Evolutionary conservation across 768 basidiomycete species (phyloP).

Genomic region (Tricholoma bakamatsutake): DNA sequence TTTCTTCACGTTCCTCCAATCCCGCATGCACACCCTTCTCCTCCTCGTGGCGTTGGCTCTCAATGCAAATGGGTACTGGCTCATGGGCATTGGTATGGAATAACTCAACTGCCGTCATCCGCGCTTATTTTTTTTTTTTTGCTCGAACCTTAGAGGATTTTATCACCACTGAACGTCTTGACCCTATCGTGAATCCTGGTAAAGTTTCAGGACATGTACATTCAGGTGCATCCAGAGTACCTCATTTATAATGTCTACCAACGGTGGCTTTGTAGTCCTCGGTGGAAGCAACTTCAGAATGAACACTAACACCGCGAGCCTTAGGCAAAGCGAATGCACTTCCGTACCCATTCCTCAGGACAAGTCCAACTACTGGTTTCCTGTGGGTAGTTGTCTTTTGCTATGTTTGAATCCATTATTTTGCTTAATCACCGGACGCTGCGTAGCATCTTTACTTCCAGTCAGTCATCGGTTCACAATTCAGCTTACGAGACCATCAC

Average conservation of each 20-base stretch:
- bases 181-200: slow-evolving; percentile 46
- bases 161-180: slow-evolving; percentile 42
- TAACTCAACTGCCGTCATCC: not conserved
- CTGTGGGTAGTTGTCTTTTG: slow-evolving; percentile 25
- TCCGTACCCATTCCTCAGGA: slow-evolving; percentile 50
- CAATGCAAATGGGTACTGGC: slow-evolving; percentile 38
- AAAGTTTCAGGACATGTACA: slow-evolving; percentile 42
- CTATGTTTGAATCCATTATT: slow-evolving; percentile 2
- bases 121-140: not conserved
- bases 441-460: slow-evolving; percentile 45
- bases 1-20: slow-evolving; percentile 14
- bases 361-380: slow-evolving; percentile 50
- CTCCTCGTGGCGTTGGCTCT: slow-evolving; percentile 22
- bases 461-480: slow-evolving; percentile 19
- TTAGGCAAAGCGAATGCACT: slow-evolving; percentile 44
- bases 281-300: slow-evolving; percentile 50
- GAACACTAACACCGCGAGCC: slow-evolving; percentile 30
- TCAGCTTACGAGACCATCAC: not conserved
- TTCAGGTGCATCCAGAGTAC: slow-evolving; percentile 26
- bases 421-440: not conserved
- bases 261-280: slow-evolving; percentile 26
- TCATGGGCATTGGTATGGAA: slow-evolving; percentile 35
- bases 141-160: slow-evolving; percentile 35
- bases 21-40: slow-evolving; percentile 26
- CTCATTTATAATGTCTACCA: not conserved